phyloP scores from a whole-genome alignment of 2,329 filamentous ascomycete genomes.

The Sordariomycetes sp. region DNA sequence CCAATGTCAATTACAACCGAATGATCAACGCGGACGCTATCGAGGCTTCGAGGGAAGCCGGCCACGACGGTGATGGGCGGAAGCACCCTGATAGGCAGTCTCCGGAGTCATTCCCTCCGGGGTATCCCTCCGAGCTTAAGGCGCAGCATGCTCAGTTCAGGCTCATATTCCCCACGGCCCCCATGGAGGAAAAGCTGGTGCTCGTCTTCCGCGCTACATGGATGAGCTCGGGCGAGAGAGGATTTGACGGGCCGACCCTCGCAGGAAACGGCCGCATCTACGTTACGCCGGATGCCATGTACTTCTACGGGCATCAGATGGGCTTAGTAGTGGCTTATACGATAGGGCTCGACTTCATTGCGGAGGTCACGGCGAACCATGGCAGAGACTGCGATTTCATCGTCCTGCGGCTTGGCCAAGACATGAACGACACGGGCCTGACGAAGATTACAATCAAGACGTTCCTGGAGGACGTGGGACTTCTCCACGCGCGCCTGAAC shows the following conservation, averaged over 20 bases:
- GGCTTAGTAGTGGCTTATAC: slow-evolving; percentile 79
- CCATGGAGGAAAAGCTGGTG: slow-evolving; percentile 69
- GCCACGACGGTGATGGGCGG: not conserved
- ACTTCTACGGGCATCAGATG: slow-evolving; percentile 93
- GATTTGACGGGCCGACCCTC: slow-evolving; percentile 22
- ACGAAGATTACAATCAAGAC: slow-evolving; percentile 80
- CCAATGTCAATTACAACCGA: slow-evolving; percentile 1
- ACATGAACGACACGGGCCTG: slow-evolving; percentile 50
- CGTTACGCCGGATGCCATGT: slow-evolving; percentile 77
- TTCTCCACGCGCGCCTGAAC: slow-evolving; percentile 77
- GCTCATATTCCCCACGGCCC: slow-evolving; percentile 75
- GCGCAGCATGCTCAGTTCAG: slow-evolving; percentile 90
- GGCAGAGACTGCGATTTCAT: slow-evolving; percentile 90
- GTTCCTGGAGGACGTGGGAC: slow-evolving; percentile 76
- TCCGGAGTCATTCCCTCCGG: slow-evolving; percentile 52
- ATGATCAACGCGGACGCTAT: not conserved
- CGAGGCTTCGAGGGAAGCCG: not conserved
- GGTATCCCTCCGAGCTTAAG: slow-evolving; percentile 73
- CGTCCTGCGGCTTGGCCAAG: slow-evolving; percentile 64
- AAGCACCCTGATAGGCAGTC: slow-evolving; percentile 9
- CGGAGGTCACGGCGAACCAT: slow-evolving; percentile 80
- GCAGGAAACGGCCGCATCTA: slow-evolving; percentile 64
- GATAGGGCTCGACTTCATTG: slow-evolving; percentile 64
- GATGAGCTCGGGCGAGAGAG: slow-evolving; percentile 36
- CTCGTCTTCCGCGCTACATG: slow-evolving; percentile 90